Conservation (phyloP, 2,329 filamentous ascomycete species). For the Neofusicoccum laricinum region DNA sequence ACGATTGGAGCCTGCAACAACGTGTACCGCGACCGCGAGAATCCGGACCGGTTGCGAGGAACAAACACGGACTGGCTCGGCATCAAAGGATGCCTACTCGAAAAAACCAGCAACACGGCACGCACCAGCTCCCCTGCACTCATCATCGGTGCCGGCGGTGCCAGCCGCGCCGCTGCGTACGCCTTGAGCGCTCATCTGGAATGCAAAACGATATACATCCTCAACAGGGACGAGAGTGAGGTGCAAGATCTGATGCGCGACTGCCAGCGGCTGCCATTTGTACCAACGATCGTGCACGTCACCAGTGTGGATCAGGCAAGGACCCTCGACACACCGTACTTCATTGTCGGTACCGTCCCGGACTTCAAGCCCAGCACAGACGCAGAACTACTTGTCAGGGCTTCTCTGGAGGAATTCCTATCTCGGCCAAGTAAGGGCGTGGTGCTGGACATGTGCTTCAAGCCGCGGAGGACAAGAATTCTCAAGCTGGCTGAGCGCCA, state of each 20-base stretch:
- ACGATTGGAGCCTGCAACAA: constrained; percentile 41
- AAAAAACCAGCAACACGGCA: constrained; percentile 16
- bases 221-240: neutral
- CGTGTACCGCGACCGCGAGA: constrained; percentile 27
- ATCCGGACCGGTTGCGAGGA: constrained; percentile 28
- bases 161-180: constrained; percentile 41
- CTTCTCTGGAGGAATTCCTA: neutral
- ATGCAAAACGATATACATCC: neutral
- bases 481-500: constrained; percentile 32
- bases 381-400: neutral
- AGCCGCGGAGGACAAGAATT: constrained; percentile 38
- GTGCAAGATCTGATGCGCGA: neutral
- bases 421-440: constrained; percentile 28
- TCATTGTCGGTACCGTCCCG: neutral
- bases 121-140: constrained; percentile 28
- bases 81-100: constrained; percentile 36
- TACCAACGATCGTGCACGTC: neutral
- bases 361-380: neutral
- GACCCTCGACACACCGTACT: neutral
- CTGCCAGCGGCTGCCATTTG: neutral
- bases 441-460: constrained; percentile 45
- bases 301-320: neutral
- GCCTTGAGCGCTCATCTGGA: constrained; percentile 19
- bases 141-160: constrained; percentile 44
- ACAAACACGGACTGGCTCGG: constrained; percentile 47